These are phyloP conservation scores for Clathrus columnatus DNA, from an alignment of 768 basidiomycete species.

Conservation along the genomic window DNA sequence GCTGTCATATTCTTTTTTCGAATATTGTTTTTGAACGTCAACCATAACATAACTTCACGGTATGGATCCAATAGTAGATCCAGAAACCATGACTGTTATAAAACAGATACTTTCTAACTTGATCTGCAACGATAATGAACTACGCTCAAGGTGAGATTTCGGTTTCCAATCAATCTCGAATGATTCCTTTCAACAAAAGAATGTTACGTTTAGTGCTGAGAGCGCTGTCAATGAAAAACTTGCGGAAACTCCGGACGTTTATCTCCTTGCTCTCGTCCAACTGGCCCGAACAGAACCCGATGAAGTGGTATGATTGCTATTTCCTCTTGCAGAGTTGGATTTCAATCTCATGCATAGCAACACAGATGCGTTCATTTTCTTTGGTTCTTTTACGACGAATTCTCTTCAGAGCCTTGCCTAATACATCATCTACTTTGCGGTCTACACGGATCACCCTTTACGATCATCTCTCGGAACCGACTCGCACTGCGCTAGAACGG, in stretches of 20 bases:
- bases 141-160: constrained; percentile 69
- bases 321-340: not conserved
- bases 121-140: constrained; percentile 75
- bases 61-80: constrained; percentile 19
- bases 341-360: not conserved
- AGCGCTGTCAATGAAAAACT: constrained; percentile 75
- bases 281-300: constrained; percentile 71
- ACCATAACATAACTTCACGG: not conserved
- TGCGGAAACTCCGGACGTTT: constrained; percentile 68
- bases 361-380: constrained; percentile 81
- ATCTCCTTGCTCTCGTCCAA: constrained; percentile 70
- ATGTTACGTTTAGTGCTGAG: constrained; percentile 59
- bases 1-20: too few species aligned
- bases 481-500: constrained; percentile 60
- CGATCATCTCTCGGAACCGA: constrained; percentile 63
- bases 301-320: constrained; percentile 52
- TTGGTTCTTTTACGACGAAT: constrained; percentile 72
- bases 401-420: constrained; percentile 53
- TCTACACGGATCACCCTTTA: constrained; percentile 52
- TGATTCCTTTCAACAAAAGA: too few species aligned
- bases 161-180: too few species aligned
- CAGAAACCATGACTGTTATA: constrained; percentile 66
- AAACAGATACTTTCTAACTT: constrained; percentile 82
- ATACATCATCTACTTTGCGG: constrained; percentile 11
- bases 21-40: too few species aligned